Conservation (phyloP, 495 filamentous ascomycete species). For the Aspergillus nanangensis region DNA sequence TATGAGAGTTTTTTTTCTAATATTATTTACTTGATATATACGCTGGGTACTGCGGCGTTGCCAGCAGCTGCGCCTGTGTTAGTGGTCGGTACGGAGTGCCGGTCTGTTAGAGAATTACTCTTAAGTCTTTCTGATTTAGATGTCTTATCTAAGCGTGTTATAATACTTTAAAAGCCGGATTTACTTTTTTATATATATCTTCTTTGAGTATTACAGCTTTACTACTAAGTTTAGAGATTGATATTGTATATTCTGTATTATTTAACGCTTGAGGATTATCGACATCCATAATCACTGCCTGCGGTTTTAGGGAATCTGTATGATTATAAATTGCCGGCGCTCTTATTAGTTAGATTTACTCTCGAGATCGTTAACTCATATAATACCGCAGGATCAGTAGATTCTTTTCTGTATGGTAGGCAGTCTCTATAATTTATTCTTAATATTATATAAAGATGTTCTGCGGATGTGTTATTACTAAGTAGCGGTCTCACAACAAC, state of each 20-base stretch:
- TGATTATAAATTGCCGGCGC: background rate
- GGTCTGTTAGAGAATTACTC: background rate
- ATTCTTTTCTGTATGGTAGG: slow-evolving; percentile 8
- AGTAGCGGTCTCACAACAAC: slow-evolving; percentile 2
- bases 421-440: slow-evolving; percentile 7
- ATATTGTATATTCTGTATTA: background rate
- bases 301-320: background rate
- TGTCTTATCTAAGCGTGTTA: background rate
- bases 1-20: background rate
- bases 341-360: background rate
- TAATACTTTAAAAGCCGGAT: background rate
- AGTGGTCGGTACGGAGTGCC: slow-evolving; percentile 1
- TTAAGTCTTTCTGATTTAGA: background rate
- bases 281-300: background rate
- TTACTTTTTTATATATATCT: background rate
- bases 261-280: background rate
- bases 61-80: background rate
- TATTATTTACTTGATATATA: background rate
- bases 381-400: slow-evolving; percentile 11
- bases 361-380: background rate
- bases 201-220: background rate
- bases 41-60: background rate
- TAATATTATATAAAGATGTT: slow-evolving; percentile 7
- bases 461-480: slow-evolving; percentile 8
- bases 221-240: background rate